Conservation (phyloP, 2,329 filamentous ascomycete species). For the Colletotrichum sp. region DNA sequence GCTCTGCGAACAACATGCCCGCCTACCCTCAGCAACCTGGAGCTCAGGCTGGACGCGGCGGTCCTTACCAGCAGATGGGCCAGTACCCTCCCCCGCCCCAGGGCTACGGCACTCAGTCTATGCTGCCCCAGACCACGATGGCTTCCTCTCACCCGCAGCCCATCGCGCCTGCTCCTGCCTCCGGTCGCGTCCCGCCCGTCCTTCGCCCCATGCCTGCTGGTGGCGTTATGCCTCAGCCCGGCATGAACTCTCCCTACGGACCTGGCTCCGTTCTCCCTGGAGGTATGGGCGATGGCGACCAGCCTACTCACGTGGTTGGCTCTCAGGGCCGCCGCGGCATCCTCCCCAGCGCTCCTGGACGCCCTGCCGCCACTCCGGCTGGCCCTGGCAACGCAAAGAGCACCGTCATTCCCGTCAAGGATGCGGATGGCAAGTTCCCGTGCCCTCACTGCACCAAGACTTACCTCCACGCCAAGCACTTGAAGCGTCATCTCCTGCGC, state of each 20-base stretch:
- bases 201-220: slow-evolving; percentile 75
- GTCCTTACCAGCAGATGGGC: slow-evolving; percentile 59
- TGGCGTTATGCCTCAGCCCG: slow-evolving; percentile 64
- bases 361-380: slow-evolving; percentile 76
- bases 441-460: slow-evolving; percentile 99
- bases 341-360: slow-evolving; percentile 86
- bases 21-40: slow-evolving; percentile 54
- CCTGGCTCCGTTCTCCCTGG: slow-evolving; percentile 61
- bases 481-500: slow-evolving; percentile 94
- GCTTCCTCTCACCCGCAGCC: slow-evolving; percentile 76
- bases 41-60: slow-evolving; percentile 50
- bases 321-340: slow-evolving; percentile 93
- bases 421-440: slow-evolving; percentile 96
- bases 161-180: slow-evolving; percentile 74
- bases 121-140: slow-evolving; percentile 71
- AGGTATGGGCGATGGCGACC: slow-evolving; percentile 61
- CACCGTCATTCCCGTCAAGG: slow-evolving; percentile 88
- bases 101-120: slow-evolving; percentile 61
- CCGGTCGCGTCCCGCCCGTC: slow-evolving; percentile 61
- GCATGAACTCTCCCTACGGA: slow-evolving; percentile 65
- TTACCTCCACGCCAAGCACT: slow-evolving; percentile 94
- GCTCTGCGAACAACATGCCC: slow-evolving; percentile 57
- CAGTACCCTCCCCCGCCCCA: slow-evolving; percentile 60
- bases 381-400: slow-evolving; percentile 76
- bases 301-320: slow-evolving; percentile 90